Percentiles rank a stretch among this genome's conserved stretches.
Conservation (phyloP, 768 basidiomycete genomes). For the Erythrobasidium yunnanense region DNA sequence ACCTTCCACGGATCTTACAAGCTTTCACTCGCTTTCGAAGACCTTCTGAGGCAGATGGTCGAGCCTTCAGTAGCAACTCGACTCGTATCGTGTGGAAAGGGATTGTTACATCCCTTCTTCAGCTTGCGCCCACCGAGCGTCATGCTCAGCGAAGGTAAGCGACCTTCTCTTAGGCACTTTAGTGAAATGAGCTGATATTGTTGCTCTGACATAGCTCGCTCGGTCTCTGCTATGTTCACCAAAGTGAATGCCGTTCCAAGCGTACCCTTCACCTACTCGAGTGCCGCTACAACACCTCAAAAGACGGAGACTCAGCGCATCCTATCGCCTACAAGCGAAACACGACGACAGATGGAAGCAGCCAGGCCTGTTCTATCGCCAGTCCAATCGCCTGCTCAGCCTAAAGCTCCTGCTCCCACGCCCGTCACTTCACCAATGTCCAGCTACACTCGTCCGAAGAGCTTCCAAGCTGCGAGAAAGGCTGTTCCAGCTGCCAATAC, state of each 20-base stretch:
- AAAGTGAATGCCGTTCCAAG: no score
- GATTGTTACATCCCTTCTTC: constrained; percentile 34
- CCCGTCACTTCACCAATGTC: neutral
- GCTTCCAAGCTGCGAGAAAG: neutral
- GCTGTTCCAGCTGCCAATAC: neutral
- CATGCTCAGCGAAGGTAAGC: neutral
- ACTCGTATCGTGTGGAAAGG: constrained; percentile 26
- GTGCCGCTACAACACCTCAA: no score
- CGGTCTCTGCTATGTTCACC: no score
- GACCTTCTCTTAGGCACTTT: no score
- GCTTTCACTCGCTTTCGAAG: constrained; percentile 30
- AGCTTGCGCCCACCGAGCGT: neutral
- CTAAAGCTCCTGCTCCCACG: neutral
- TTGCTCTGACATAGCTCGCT: no score
- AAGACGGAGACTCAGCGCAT: no score
- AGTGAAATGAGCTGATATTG: no score
- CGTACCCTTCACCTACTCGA: no score
- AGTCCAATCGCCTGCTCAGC: neutral
- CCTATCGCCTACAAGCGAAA: neutral
- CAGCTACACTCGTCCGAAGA: no score
- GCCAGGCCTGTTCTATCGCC: neutral
- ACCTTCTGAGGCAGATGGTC: constrained; percentile 34
- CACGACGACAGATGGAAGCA: neutral
- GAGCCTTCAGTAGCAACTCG: constrained; percentile 27
- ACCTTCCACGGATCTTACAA: constrained; percentile 29